These are phyloP conservation scores for Diaporthe citri DNA, from an alignment of 2,329 filamentous ascomycete genomes.

Conservation along the genomic window DNA sequence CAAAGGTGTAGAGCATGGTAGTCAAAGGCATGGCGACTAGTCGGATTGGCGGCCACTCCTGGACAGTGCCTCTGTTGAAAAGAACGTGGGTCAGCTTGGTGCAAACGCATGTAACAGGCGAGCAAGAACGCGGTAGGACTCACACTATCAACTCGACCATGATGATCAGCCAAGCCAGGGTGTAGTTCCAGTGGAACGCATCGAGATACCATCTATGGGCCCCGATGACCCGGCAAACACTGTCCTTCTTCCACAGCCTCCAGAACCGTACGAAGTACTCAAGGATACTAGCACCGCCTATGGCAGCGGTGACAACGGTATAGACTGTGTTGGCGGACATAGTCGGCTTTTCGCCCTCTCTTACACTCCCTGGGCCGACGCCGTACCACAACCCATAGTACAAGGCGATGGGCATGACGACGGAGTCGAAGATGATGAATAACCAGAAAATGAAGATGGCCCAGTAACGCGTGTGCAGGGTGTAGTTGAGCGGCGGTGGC, in stretches of 20 bases:
- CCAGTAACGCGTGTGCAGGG: conserved; percentile 52
- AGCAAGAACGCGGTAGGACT: conserved; percentile 29
- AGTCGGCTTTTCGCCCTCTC: conserved; percentile 52
- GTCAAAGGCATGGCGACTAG: conserved; percentile 65
- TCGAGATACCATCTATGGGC: conserved; percentile 57
- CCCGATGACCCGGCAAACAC: conserved; percentile 61
- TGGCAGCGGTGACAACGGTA: conserved; percentile 65
- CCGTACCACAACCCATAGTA: conserved; percentile 64
- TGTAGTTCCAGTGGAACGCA: conserved; percentile 70
- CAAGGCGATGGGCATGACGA: conserved; percentile 63
- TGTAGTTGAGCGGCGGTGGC: conserved; percentile 51
- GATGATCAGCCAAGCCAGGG: conserved; percentile 65
- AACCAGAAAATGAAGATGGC: conserved; percentile 61
- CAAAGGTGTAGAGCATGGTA: conserved; percentile 62
- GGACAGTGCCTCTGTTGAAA: conserved; percentile 45
- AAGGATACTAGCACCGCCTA: conserved; percentile 65
- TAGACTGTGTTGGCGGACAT: conserved; percentile 54
- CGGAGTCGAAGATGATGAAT: conserved; percentile 61
- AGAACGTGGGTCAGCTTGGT: background rate
- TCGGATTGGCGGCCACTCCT: conserved; percentile 62
- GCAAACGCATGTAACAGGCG: background rate
- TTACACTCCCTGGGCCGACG: conserved; percentile 45
- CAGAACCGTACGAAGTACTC: conserved; percentile 66
- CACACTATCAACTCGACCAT: conserved; percentile 67
- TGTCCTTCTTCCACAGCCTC: conserved; percentile 64